Percentiles rank a stretch among this genome's conserved stretches.
Conservation (phyloP, 1,284 basidiomycete genomes). For the Takashimella koratensis region DNA sequence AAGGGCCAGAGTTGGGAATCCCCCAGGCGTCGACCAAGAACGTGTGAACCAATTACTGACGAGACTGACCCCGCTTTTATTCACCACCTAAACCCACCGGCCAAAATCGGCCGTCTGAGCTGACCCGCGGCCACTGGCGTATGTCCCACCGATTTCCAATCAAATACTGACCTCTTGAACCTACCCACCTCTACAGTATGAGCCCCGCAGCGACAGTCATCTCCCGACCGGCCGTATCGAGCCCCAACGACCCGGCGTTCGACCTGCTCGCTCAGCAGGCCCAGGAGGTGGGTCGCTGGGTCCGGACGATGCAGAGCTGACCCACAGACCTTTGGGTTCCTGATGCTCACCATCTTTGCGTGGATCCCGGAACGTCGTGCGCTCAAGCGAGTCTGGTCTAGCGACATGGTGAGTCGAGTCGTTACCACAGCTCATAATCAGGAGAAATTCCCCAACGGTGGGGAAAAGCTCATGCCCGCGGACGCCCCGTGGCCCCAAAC, state of each 20-base stretch:
- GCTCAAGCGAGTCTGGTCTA: conserved; percentile 4
- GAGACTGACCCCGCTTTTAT: too few species aligned
- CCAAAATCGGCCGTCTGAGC: too few species aligned
- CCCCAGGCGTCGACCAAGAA: too few species aligned
- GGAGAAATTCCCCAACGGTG: conserved; percentile 3
- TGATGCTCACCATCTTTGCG: conserved; percentile 3
- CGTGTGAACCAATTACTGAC: too few species aligned
- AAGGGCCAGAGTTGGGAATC: too few species aligned
- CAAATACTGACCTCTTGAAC: too few species aligned
- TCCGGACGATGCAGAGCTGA: too few species aligned
- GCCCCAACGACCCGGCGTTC: conserved; percentile 4
- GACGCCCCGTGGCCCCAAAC: conserved; percentile 2
- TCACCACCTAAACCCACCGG: too few species aligned
- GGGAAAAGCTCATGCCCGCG: conserved; percentile 5
- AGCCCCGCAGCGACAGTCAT: too few species aligned
- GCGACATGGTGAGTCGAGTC: conserved; percentile 2
- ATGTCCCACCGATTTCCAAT: too few species aligned
- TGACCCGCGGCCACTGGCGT: too few species aligned
- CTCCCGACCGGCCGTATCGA: conserved; percentile 6
- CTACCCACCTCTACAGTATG: too few species aligned
- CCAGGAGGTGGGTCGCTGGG: neutral
- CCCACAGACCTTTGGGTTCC: conserved; percentile 2
- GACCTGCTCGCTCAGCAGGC: conserved; percentile 2
- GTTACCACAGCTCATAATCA: neutral
- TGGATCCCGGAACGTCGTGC: conserved; percentile 4